A percentile compares a stretch with the other conserved stretches of the same genome.
phyloP scores from a whole-genome alignment of 129 eudicot genomes.

The Apium graveolens region DNA sequence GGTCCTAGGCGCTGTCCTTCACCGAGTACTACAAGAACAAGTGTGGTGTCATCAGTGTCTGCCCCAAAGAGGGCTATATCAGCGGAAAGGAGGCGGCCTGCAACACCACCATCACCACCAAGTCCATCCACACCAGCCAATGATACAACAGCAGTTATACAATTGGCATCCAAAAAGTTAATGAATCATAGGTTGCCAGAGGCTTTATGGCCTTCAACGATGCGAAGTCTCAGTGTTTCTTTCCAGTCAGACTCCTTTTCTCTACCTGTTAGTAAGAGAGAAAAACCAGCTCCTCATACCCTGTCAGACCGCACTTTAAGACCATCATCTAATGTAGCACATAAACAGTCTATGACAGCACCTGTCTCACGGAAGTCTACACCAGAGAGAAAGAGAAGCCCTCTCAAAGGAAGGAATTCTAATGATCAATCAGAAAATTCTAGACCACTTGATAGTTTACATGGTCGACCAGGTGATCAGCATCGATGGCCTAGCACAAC shows the following conservation, averaged over 20 bases:
- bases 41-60: conserved; percentile 28
- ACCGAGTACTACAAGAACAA: conserved; percentile 47
- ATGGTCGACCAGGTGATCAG: conserved; percentile 56
- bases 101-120: conserved; percentile 47
- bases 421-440: conserved; percentile 75
- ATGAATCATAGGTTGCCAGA: conserved; percentile 49
- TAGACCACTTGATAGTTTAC: conserved; percentile 56
- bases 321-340: conserved; percentile 59
- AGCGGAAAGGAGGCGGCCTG: conserved; percentile 60
- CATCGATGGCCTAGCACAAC: conserved; percentile 90
- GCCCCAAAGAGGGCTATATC: conserved; percentile 62
- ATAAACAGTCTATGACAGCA: conserved; percentile 39
- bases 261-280: conserved; percentile 66
- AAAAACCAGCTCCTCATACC: conserved; percentile 55
- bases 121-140: conserved; percentile 68
- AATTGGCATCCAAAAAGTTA: conserved; percentile 46
- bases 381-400: conserved; percentile 89
- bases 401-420: conserved; percentile 62
- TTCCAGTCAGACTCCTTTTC: conserved; percentile 70
- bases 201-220: conserved; percentile 88
- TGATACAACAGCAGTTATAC: conserved; percentile 48
- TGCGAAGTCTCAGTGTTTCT: conserved; percentile 84
- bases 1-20: conserved; percentile 66
- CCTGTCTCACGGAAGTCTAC: conserved; percentile 59
- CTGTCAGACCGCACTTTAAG: conserved; percentile 61